phyloP scores from a whole-genome alignment of 768 basidiomycete genomes.

The Pleurotus cornucopiae region DNA sequence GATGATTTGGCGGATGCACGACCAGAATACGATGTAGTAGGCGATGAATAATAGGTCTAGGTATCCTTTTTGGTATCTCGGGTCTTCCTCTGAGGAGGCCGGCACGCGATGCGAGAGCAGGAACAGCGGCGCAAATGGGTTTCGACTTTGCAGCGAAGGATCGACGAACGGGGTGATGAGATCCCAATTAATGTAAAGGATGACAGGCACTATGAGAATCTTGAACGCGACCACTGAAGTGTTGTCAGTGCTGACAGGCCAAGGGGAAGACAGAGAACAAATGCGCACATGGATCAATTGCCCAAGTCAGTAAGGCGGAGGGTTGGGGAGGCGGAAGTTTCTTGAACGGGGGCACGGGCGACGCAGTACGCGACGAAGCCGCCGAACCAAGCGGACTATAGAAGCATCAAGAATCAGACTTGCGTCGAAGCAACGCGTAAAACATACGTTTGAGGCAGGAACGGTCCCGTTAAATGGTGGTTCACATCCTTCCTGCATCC shows the following conservation, averaged over 20 bases:
- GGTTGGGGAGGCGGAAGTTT: constrained; percentile 14
- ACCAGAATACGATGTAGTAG: constrained; percentile 86
- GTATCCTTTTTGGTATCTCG: constrained; percentile 68
- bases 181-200: constrained; percentile 67
- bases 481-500: constrained; percentile 43
- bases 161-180: constrained; percentile 41
- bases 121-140: constrained; percentile 73
- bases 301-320: constrained; percentile 61
- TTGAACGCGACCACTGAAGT: constrained; percentile 59
- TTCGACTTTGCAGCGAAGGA: constrained; percentile 36
- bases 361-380: constrained; percentile 31
- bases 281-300: constrained; percentile 62
- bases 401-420: constrained; percentile 11
- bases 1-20: constrained; percentile 77
- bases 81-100: constrained; percentile 45
- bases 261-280: background rate
- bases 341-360: constrained; percentile 20
- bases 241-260: background rate
- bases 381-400: constrained; percentile 34
- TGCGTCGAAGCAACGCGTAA: background rate
- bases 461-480: constrained; percentile 61
- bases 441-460: constrained; percentile 60
- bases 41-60: constrained; percentile 75
- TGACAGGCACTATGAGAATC: constrained; percentile 54
- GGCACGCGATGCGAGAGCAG: constrained; percentile 66